Percentiles rank a stretch among this genome's conserved stretches.
phyloP scores from a whole-genome alignment of 148 eudicot genomes.

The Cornus kousa region DNA sequence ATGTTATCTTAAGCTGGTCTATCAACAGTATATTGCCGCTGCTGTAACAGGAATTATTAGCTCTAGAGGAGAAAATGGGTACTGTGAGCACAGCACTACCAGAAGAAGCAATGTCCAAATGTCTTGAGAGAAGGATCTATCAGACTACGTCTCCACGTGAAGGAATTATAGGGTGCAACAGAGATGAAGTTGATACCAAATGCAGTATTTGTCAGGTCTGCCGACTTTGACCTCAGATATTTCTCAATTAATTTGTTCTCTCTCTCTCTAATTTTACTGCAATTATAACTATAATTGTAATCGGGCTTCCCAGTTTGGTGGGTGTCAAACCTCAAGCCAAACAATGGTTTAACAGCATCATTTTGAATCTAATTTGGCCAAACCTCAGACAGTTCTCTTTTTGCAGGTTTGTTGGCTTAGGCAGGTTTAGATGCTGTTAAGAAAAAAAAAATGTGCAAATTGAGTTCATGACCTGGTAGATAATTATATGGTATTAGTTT shows the following conservation, averaged over 20 bases:
- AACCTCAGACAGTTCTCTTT: background rate
- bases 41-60: constrained; percentile 70
- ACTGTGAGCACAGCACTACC: constrained; percentile 82
- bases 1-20: background rate
- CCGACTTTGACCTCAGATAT: background rate
- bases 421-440: background rate
- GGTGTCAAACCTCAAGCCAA: background rate
- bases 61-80: constrained; percentile 93
- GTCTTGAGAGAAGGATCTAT: constrained; percentile 54
- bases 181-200: constrained; percentile 50
- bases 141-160: constrained; percentile 18
- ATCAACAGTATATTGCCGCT: background rate
- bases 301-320: background rate
- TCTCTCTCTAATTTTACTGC: too few relatives aligned
- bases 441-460: background rate
- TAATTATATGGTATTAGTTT: too few relatives aligned
- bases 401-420: background rate
- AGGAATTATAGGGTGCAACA: constrained; percentile 18
- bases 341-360: too few relatives aligned
- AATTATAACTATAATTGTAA: too few relatives aligned
- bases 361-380: background rate
- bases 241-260: background rate
- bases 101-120: constrained; percentile 62
- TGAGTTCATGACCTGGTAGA: too few relatives aligned
- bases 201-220: constrained; percentile 95